Conservation (phyloP, 257 asterid genomes). For the Solanum sejunctum region DNA sequence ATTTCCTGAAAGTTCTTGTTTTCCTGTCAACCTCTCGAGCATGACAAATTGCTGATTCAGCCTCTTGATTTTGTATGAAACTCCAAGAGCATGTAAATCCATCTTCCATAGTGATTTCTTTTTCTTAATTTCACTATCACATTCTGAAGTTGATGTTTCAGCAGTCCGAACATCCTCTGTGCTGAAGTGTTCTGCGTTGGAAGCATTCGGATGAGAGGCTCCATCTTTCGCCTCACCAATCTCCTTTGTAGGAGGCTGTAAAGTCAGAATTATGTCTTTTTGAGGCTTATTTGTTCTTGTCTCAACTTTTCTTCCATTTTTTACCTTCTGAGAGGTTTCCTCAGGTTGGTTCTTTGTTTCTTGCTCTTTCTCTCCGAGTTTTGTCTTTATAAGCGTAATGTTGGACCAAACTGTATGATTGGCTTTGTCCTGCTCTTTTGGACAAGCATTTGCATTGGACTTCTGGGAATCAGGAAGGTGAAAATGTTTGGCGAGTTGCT, state of each 20-base stretch:
- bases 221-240: constrained; percentile 16
- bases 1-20: constrained; percentile 36
- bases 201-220: constrained; percentile 5
- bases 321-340: constrained; percentile 14
- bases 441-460: constrained; percentile 26
- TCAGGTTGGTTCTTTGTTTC: constrained; percentile 23
- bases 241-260: constrained; percentile 33
- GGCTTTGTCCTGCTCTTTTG: constrained; percentile 14
- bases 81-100: constrained; percentile 92
- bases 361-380: constrained; percentile 32
- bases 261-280: constrained; percentile 57
- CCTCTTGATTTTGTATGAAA: constrained; percentile 86
- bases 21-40: constrained; percentile 77
- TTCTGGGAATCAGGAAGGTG: constrained; percentile 44
- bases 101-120: constrained; percentile 36
- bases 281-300: constrained; percentile 13
- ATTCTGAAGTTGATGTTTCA: constrained; percentile 27
- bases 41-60: constrained; percentile 72
- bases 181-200: constrained; percentile 21
- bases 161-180: constrained; percentile 12
- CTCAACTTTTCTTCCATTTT: constrained; percentile 12
- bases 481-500: constrained; percentile 37
- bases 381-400: constrained; percentile 53
- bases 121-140: constrained; percentile 17
- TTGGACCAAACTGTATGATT: constrained; percentile 65